Evolutionary conservation across 129 eudicot species (phyloP).

Genomic region (Ambrosia artemisiifolia): DNA sequence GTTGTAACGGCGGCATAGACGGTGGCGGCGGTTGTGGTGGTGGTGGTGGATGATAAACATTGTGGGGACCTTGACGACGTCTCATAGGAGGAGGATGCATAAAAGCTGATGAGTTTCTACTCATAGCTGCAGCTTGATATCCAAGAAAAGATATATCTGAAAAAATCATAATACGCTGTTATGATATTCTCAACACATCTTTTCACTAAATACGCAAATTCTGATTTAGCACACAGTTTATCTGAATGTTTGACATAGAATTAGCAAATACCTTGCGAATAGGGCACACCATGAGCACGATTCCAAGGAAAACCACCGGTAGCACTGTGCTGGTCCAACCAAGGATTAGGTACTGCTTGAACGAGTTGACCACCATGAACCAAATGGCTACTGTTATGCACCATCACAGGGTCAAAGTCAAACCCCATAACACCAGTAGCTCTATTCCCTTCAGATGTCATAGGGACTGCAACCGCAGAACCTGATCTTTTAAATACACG

Average conservation of each 20-base stretch:
- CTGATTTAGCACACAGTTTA: not conserved
- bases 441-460: slow-evolving; percentile 33
- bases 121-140: slow-evolving; percentile 50
- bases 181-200: not conserved
- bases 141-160: slow-evolving; percentile 29
- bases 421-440: slow-evolving; percentile 33
- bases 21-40: slow-evolving; percentile 33
- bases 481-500: slow-evolving; percentile 58
- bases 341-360: slow-evolving; percentile 47
- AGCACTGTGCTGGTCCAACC: slow-evolving; percentile 59
- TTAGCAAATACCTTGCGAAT: slow-evolving; percentile 49
- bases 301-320: slow-evolving; percentile 50
- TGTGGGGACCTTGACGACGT: slow-evolving; percentile 53
- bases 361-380: slow-evolving; percentile 52
- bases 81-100: slow-evolving; percentile 40
- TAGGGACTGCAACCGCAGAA: slow-evolving; percentile 47
- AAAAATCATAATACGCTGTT: not conserved
- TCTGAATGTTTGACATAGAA: too few relatives aligned
- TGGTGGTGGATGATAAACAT: slow-evolving; percentile 47
- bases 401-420: slow-evolving; percentile 29
- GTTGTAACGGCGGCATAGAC: slow-evolving; percentile 47
- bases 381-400: slow-evolving; percentile 40
- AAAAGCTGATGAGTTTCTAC: slow-evolving; percentile 44
- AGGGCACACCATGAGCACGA: slow-evolving; percentile 50
- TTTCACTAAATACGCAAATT: not conserved